Percentiles rank a stretch among this genome's conserved stretches.
Conservation (phyloP, 441 rosid genomes). For the Lagerstroemia fauriei region DNA sequence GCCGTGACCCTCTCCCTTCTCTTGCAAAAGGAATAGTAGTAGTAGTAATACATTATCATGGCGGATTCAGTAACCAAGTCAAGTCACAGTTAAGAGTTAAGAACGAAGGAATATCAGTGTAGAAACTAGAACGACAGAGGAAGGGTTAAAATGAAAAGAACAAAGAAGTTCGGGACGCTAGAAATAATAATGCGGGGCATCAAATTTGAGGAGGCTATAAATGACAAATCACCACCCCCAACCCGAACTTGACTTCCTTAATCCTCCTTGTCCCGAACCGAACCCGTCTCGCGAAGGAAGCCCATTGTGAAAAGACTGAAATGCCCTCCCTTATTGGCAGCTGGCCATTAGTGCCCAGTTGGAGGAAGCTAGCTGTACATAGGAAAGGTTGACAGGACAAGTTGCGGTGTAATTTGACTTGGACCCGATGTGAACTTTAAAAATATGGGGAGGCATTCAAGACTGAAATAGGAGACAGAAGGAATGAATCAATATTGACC, state of each 20-base stretch:
- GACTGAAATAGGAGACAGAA: no score
- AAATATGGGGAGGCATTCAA: no score
- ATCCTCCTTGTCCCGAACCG: not conserved
- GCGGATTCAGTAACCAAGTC: not conserved
- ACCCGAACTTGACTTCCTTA: not conserved
- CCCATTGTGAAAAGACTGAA: not conserved
- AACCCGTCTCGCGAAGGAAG: not conserved
- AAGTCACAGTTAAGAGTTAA: not conserved
- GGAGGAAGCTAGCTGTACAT: no score
- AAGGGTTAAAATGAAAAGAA: slow-evolving; percentile 2
- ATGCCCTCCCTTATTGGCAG: not conserved
- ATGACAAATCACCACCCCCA: not conserved
- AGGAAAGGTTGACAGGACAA: no score
- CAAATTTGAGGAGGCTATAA: not conserved
- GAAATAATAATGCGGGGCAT: not conserved
- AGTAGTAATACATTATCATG: no score
- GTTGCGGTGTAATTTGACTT: no score
- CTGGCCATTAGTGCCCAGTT: no score
- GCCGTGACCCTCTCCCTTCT: no score
- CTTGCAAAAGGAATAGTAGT: no score
- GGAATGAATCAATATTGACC: no score
- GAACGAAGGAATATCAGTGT: not conserved
- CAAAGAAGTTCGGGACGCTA: not conserved
- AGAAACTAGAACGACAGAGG: no score
- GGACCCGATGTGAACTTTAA: no score